These are phyloP conservation scores for Mucuna pruriens DNA, from an alignment of 306 rosid species.

Conservation along the genomic window DNA sequence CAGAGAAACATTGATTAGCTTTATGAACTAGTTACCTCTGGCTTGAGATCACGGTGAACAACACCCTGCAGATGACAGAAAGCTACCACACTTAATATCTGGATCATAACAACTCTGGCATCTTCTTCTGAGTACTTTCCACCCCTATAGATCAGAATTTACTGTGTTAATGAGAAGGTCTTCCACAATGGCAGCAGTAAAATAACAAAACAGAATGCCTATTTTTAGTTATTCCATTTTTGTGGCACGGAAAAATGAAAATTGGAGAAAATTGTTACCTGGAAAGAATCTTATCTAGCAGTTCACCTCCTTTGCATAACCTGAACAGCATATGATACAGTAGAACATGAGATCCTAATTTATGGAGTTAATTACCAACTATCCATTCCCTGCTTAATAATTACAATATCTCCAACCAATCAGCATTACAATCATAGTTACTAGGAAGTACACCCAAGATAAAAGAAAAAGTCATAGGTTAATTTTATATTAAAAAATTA, in stretches of 20 bases:
- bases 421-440: neutral
- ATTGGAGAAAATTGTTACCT: constrained; percentile 50
- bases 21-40: constrained; percentile 57
- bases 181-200: neutral
- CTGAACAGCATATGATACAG: constrained; percentile 42
- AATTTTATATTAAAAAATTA: neutral
- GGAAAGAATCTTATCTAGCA: constrained; percentile 70
- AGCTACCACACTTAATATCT: constrained; percentile 44
- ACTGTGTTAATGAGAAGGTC: constrained; percentile 1
- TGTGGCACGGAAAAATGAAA: neutral
- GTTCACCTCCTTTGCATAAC: constrained; percentile 78
- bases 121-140: constrained; percentile 60
- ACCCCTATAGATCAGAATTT: constrained; percentile 55
- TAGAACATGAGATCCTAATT: constrained; percentile 26
- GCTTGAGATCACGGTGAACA: constrained; percentile 37
- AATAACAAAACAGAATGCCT: constrained; percentile 15
- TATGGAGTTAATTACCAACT: neutral
- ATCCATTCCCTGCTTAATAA: neutral
- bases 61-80: constrained; percentile 31
- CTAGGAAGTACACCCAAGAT: neutral
- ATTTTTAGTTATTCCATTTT: neutral
- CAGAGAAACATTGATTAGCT: neutral
- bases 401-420: neutral
- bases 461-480: neutral
- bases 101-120: constrained; percentile 52